Percentiles rank a stretch among this genome's conserved stretches.
Conservation (phyloP, 805 yeast genomes). For the Suhomyces sp. region DNA sequence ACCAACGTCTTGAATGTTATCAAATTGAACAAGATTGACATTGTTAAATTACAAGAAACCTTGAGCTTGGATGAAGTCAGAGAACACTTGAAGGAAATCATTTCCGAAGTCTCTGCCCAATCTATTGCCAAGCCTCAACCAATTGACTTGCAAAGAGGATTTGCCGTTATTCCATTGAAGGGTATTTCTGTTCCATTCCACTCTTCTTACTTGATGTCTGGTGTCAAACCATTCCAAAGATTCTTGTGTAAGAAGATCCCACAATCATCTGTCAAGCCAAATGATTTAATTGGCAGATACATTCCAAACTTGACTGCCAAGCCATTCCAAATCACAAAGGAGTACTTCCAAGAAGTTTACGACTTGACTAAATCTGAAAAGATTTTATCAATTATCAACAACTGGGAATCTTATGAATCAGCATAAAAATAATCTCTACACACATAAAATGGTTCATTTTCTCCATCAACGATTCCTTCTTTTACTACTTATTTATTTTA, state of each 20-base stretch:
- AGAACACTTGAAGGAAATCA: conserved; percentile 84
- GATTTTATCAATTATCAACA: conserved; percentile 84
- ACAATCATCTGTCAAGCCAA: conserved; percentile 91
- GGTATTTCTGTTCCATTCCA: conserved; percentile 99
- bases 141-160: conserved; percentile 94
- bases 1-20: conserved; percentile 90
- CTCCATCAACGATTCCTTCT: not conserved
- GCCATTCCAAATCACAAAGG: conserved; percentile 94
- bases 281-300: conserved; percentile 89
- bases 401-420: conserved; percentile 84
- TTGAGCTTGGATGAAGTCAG: conserved; percentile 85
- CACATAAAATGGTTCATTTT: not conserved
- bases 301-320: conserved; percentile 98
- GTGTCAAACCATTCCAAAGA: conserved; percentile 98
- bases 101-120: conserved; percentile 78
- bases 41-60: conserved; percentile 78
- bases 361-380: conserved; percentile 86
- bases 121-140: conserved; percentile 92
- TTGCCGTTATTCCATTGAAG: conserved; percentile 95
- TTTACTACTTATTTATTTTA: not conserved
- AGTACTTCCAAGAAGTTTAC: conserved; percentile 95
- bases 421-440: conserved; percentile 26
- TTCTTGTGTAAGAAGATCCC: conserved; percentile 95
- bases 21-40: conserved; percentile 91
- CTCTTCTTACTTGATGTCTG: conserved; percentile 95